Base-by-base conservation (phyloP, 2,329 filamentous ascomycete species). In the Monosporascus sp. region DNA sequence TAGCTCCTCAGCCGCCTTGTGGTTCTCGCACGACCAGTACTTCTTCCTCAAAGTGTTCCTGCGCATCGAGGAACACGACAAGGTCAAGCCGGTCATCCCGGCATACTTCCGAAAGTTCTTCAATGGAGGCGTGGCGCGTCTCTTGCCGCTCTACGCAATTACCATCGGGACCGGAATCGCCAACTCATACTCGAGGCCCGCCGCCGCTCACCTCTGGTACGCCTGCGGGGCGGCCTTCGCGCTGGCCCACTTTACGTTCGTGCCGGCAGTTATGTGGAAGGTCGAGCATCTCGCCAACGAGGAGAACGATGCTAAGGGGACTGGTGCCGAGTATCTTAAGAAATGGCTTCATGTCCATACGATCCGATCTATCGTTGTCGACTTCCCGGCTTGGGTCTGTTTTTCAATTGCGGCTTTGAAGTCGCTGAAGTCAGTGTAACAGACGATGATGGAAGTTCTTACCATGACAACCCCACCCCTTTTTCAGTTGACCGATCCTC, bases 1-100 rank as follows among this genome's bases (percentile, higher is more conserved):
- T 57, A 74, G 74, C n/a, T 74, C 75, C 3, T 76, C 75, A 2
- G 70, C 70, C 58, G 71, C 74, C 0, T 67, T 79, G 49, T 68
- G 72, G 58, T 77, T 69, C 65, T 72, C 75, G 15, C 65, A 66
- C 41, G 74, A 77, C 62, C 74, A 77, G 56, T 68, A 72, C 55
- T 58, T 70, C 49, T 76, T 77, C 62, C 68, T 77, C 41, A 57
- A 61, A 48, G 59, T 66, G 58, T 60, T 77, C 54, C 66, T 72
- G 3, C 60, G 57, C 7, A 56, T 63, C 14, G 56, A 63, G 31
- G 58, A 68, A 20, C 61, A 66, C 39, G 50, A 62, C 27, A 60
- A 62, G 25, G 64, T 66, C 57, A 68, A 73, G 57, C 55, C 61
- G 15, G 55, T 76, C 15, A 65, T 77, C 5, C 75, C 76, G 0